Base-by-base conservation (phyloP, 2,329 filamentous ascomycete species). In the Beauveria caledonica region DNA sequence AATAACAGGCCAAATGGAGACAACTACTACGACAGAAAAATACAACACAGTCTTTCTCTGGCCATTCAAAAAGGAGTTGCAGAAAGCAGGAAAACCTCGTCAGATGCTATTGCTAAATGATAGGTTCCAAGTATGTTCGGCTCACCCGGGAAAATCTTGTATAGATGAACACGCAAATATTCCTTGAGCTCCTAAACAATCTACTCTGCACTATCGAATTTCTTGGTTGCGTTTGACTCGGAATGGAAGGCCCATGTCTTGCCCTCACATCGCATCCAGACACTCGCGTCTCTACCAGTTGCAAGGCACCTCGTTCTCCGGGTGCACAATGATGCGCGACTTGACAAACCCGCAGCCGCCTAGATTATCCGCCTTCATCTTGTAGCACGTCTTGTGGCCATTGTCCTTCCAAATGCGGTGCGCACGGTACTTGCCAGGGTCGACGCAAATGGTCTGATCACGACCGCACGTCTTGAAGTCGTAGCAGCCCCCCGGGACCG, bases 391-490 rank as follows among this genome's bases (percentile, higher is more conserved):
- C 50, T 63, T 63, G 46, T 46, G 29, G 23, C 46, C 46, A 3
- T 53, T 59, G 51, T 61, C 62, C 60, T 60, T 62, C 60, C 60
- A 63, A 29, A 63, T 51, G 50, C 60, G 62, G 29, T 63, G 62
- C 29, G 62, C 62, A 8, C 62, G 60, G 29, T 13, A 7, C 9
- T 58, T 62, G 56, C 40, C 51, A 19, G 55, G 45, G 52, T 63
- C 62, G 8, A 63, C 62, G 44, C 62, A 63, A 27, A 63, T 63
- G 36, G 13, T n/a, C 50, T 63, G 62, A 5, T 49, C 29, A 17
- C 62, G 58, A 42, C 49, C 44, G 44, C 62, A 63, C 5, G 45
- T 15, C 21, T 46, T 58, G 39, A 60, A 53, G 27, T 63, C n/a
- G 23, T 53, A 63, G 48, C 58, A 53, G 8, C 52, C 62, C 29